Base-by-base conservation (phyloP, 345 rosid genomes). In the Eucalyptus brandiana region DNA sequence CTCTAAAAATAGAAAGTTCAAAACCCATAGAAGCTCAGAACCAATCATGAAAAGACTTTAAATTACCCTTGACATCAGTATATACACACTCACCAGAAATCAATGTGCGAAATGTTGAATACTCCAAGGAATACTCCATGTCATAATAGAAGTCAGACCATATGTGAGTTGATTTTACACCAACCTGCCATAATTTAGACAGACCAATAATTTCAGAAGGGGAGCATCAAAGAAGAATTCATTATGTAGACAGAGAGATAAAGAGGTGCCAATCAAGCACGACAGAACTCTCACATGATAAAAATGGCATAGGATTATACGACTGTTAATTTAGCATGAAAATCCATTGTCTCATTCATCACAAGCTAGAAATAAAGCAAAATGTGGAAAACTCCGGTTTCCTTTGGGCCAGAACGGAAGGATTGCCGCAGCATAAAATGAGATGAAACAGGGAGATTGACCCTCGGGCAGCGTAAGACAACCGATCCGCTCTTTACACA, bases 121-220 rank as follows among this genome's bases (percentile, higher is more conserved):
- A 97, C 60, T 96, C 99, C 94, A 97, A 94, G 69, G 95, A 94
- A 80, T 97, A 97, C 90, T 96, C 98, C 99, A 95, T 97, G 87
- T 96, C 99, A 92, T 93, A 97, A 90, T 96, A 97, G 93, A 93
- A 96, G 93, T 93, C 95, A 87, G 93, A 93, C 81, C 53, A 40
- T 87, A 92, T 88, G 81, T 91, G 88, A 23, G 87, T 90, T 62
- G 93, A 93, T 89, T 94, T 93, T 87, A 89, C 90, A 88, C 92
- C 93, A 87, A 90, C 91, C 99, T 97, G 97, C 92, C 93, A 93
- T 88, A 67, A 88, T 72, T 87, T 11, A 58, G 88, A 21, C 85
- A 76, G 85, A 37, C 9, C 85, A 40, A 76, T 40, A 76, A 76
- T 76, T 76, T 76, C 85, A 76, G 85, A 76, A 76, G 85, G 47